Evolutionary conservation across 352 stramenopile genomes (phyloP).

Genomic region (Phytophthora citrophthora): DNA sequence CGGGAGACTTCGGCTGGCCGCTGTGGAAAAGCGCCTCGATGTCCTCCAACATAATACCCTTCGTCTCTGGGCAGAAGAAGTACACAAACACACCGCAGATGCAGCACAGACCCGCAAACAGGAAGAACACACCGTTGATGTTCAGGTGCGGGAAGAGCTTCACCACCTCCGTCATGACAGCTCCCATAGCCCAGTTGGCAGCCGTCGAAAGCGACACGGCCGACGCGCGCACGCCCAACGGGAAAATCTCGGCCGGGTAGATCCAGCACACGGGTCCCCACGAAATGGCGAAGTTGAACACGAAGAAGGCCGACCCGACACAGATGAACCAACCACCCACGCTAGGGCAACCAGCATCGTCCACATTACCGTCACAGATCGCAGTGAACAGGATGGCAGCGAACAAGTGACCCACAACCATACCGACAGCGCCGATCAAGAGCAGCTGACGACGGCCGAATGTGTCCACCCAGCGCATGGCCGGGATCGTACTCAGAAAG

Average conservation of each 20-base stretch:
- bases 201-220: conserved; percentile 11
- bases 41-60: neutral
- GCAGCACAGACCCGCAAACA: neutral
- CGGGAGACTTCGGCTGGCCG: neutral
- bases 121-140: conserved; percentile 56
- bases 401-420: conserved; percentile 51
- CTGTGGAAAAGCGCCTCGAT: neutral
- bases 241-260: conserved; percentile 58
- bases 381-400: conserved; percentile 33
- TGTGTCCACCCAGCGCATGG: too few relatives aligned
- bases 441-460: conserved; percentile 6
- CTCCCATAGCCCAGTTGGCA: conserved; percentile 48
- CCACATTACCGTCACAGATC: conserved; percentile 41
- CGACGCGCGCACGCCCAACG: conserved; percentile 32
- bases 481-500: too few relatives aligned
- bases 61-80: too few relatives aligned
- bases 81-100: too few relatives aligned
- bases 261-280: conserved; percentile 46
- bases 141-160: conserved; percentile 27
- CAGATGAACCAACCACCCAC: conserved; percentile 9
- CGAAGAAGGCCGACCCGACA: conserved; percentile 3
- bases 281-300: conserved; percentile 6
- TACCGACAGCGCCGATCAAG: conserved; percentile 46
- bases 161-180: conserved; percentile 40
- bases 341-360: conserved; percentile 31